Evolutionary conservation across 2,329 filamentous ascomycete genomes (phyloP), one percentile per base, ranked within the genome.

Genomic region (Bisporella sp.): DNA sequence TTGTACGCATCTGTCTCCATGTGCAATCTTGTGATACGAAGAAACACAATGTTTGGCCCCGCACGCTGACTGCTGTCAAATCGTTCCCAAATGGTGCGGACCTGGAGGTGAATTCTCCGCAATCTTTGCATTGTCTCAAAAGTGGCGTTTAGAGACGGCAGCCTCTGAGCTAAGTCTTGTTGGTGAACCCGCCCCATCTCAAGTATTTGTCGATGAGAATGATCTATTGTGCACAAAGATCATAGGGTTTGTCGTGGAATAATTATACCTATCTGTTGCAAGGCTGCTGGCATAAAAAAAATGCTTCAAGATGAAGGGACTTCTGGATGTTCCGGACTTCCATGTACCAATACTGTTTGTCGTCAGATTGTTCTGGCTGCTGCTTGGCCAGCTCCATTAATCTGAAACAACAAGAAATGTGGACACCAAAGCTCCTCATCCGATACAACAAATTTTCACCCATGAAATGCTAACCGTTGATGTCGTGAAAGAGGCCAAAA

Each of bases 21-120:
- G 32, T 45, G 32, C 29, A 49, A 50, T 54, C 32, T 54, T 51
- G 52, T 54, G 46, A 45, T 48, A 54, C 52, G 47, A 54, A 37
- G 35, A 37, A 37, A 37, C 35, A 37, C 35, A 4, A 37, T 37
- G 2, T 4, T 37, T 37, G 35, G 35, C 35, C 4, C 8, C 8
- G 35, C 35, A 8, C n/a, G 8, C 8, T 37, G 35, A n/a, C 35
- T 37, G 35, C 35, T 37, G 35, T 37, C 35, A 37, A 37, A 37
- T 37, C n/a, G n/a, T 37, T 37, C 8, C 8, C 35, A n/a, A 37
- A 37, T 37, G 35, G 8, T 37, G n/a, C 21, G 35, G 8, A 8
- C n/a, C 8, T 37, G 35, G 8, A 9, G 35, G 35, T 37, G 35
- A 9, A n/a, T 9, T 37, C 35, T 37, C 8, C n/a, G n/a, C 35